Conservation (phyloP, 805 yeast genomes). For the Candida ulmi region DNA sequence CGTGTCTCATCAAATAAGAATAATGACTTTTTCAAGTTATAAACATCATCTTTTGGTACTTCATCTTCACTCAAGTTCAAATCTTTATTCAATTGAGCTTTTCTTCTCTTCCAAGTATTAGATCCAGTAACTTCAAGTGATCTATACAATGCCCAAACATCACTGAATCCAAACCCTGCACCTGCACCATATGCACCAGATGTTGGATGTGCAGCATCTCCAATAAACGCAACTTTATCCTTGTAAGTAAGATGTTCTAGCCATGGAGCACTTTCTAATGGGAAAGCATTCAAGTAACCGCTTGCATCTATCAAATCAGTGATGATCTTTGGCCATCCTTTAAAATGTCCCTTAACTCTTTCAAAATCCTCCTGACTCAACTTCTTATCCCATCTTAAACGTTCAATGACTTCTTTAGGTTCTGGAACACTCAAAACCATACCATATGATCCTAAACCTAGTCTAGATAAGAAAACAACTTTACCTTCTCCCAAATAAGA, state of each 20-base stretch:
- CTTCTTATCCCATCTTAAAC: not conserved
- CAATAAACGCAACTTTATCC: conserved; percentile 1
- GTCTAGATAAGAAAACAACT: not conserved
- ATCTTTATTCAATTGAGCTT: not conserved
- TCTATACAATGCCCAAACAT: conserved; percentile 5
- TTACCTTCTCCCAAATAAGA: not conserved
- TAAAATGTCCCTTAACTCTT: not conserved
- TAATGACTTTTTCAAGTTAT: not conserved
- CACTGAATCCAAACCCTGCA: conserved; percentile 2
- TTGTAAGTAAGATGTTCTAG: not conserved
- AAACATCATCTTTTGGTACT: not conserved
- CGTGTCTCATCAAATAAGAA: conserved; percentile 4
- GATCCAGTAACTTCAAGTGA: not conserved
- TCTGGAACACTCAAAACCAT: not conserved
- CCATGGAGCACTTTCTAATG: conserved; percentile 3
- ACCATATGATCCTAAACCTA: conserved; percentile 1
- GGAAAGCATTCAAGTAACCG: conserved; percentile 1
- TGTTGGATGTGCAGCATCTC: conserved; percentile 7
- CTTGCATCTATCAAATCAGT: not conserved
- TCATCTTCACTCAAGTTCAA: not conserved
- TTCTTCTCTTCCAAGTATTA: not conserved
- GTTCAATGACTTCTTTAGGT: not conserved
- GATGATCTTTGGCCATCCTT: not conserved
- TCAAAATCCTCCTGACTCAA: not conserved
- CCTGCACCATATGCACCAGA: conserved; percentile 5